Evolutionary conservation across 495 filamentous ascomycete genomes (phyloP).

Genomic region (Neurospora sp.): DNA sequence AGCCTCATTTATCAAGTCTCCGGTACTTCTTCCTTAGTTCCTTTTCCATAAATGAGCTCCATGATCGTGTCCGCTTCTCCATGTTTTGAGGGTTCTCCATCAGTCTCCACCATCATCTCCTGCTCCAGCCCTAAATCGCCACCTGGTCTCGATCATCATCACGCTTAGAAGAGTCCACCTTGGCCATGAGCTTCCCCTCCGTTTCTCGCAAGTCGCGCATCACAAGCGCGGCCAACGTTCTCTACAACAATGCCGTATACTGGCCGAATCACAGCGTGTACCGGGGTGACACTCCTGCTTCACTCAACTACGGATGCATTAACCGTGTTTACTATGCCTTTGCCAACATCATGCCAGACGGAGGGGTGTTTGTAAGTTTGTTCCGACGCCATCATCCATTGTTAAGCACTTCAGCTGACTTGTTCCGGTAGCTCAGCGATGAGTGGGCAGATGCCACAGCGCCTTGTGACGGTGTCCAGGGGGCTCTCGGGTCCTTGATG

Average conservation of each 20-base stretch:
- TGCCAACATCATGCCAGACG: slow-evolving; percentile 72
- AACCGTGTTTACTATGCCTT: slow-evolving; percentile 86
- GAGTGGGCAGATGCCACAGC: slow-evolving; percentile 77
- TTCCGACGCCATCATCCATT: slow-evolving; percentile 1
- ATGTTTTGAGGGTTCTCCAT: background rate
- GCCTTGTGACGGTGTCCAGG: slow-evolving; percentile 65
- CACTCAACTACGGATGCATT: slow-evolving; percentile 51
- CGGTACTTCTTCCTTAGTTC: slow-evolving; percentile 7
- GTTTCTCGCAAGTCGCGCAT: slow-evolving; percentile 32
- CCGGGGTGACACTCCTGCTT: slow-evolving; percentile 64
- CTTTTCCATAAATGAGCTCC: slow-evolving; percentile 6
- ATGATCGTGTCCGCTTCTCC: slow-evolving; percentile 3
- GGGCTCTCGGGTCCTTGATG: slow-evolving; percentile 68
- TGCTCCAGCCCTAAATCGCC: slow-evolving; percentile 3
- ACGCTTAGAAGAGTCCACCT: background rate
- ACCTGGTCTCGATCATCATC: background rate
- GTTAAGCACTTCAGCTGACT: slow-evolving; percentile 8
- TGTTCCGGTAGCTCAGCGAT: slow-evolving; percentile 60
- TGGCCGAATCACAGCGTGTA: slow-evolving; percentile 84
- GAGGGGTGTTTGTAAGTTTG: slow-evolving; percentile 65
- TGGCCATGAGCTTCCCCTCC: slow-evolving; percentile 14
- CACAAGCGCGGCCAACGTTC: slow-evolving; percentile 31
- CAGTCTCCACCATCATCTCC: slow-evolving; percentile 3
- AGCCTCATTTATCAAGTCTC: slow-evolving; percentile 2
- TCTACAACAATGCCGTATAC: slow-evolving; percentile 72